phyloP scores from a whole-genome alignment of 768 basidiomycete species.

The Astraeus odoratus region DNA sequence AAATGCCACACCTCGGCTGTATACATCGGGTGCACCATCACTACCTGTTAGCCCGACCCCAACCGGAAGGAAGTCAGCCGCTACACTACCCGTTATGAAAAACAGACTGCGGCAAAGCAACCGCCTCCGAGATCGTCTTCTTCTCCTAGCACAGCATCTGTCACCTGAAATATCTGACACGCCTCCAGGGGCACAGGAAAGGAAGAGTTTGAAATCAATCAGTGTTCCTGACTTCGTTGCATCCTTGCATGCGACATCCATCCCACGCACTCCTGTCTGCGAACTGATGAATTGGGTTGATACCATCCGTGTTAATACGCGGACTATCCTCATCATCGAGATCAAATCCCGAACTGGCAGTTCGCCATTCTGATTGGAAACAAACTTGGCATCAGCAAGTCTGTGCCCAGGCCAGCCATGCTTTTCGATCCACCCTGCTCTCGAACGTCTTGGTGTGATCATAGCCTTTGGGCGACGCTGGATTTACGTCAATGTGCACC shows the following conservation, averaged over 20 bases:
- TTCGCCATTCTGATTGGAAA: background rate
- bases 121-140: background rate
- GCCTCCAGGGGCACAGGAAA: background rate
- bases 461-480: background rate
- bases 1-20: background rate
- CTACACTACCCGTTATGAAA: background rate
- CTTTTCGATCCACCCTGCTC: background rate
- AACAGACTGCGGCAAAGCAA: background rate
- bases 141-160: background rate
- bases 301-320: background rate
- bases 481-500: background rate
- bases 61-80: background rate
- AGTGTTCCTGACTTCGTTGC: background rate
- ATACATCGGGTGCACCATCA: background rate
- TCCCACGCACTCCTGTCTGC: background rate
- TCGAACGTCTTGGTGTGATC: slow-evolving; percentile 1
- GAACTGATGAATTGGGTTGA: background rate
- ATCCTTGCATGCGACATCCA: background rate
- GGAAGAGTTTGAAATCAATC: background rate
- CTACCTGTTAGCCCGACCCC: background rate
- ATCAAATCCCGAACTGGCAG: slow-evolving; percentile 1
- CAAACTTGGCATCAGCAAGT: background rate
- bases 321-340: background rate
- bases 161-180: background rate
- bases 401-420: background rate